phyloP scores from a whole-genome alignment of 495 filamentous ascomycete species.

The Cercophora scortea region DNA sequence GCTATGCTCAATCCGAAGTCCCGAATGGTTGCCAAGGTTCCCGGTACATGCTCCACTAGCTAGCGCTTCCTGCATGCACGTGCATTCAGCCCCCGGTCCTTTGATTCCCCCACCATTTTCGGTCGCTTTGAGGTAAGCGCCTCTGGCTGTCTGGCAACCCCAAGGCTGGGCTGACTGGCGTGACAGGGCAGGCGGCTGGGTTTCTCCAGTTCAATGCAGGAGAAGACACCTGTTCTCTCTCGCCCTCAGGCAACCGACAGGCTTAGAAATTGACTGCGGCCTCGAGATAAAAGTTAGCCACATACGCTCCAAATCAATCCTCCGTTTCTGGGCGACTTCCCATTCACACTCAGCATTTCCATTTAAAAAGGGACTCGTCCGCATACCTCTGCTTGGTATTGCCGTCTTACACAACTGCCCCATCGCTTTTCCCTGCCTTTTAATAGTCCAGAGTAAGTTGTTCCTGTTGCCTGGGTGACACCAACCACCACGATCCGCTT shows the following conservation, averaged over 20 bases:
- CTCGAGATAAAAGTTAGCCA: slow-evolving; percentile 19
- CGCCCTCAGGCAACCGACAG: slow-evolving; percentile 8
- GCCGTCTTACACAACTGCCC: not conserved
- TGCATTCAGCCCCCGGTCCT: not conserved
- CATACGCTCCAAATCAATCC: not conserved
- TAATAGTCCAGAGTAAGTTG: slow-evolving; percentile 20
- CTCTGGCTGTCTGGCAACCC: slow-evolving; percentile 9
- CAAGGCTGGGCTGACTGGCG: not conserved
- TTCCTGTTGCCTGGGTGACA: not conserved
- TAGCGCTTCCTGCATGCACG: not conserved
- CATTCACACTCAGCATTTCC: slow-evolving; percentile 8
- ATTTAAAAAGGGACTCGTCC: slow-evolving; percentile 7
- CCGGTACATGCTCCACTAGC: too few relatives aligned
- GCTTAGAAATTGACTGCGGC: slow-evolving; percentile 14
- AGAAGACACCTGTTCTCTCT: slow-evolving; percentile 29
- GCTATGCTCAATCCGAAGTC: too few relatives aligned
- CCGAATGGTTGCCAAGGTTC: too few relatives aligned
- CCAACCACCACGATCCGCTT: not conserved
- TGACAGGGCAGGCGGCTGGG: too few relatives aligned
- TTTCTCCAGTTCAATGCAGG: not conserved
- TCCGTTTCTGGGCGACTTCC: not conserved
- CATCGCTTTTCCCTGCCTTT: slow-evolving; percentile 15
- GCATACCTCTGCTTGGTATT: slow-evolving; percentile 7
- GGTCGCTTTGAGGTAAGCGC: slow-evolving; percentile 4
- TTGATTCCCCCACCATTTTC: not conserved